Evolutionary conservation across 2,329 filamentous ascomycete genomes (phyloP).

Genomic region (Plenodomus tracheiphilus): DNA sequence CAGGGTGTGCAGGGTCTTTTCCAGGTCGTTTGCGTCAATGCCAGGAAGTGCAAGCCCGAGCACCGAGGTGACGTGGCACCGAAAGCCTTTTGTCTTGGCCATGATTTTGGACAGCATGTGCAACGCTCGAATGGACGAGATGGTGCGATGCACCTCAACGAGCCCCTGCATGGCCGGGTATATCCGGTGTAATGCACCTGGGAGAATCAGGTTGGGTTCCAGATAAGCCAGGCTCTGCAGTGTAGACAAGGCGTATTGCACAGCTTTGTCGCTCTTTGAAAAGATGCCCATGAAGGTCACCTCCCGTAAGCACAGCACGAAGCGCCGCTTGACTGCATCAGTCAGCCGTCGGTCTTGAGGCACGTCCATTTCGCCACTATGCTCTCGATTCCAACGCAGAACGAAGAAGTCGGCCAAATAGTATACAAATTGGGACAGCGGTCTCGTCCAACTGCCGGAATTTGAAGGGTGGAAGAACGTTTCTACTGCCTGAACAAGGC

Average conservation of each 20-base stretch:
- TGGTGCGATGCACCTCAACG: conserved; percentile 95
- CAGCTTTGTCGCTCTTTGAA: conserved; percentile 88
- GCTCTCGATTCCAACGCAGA: conserved; percentile 95
- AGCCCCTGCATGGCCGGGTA: conserved; percentile 96
- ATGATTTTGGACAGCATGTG: conserved; percentile 92
- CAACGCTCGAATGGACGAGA: conserved; percentile 86
- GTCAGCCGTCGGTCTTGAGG: conserved; percentile 79
- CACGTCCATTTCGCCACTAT: conserved; percentile 86
- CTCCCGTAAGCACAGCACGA: conserved; percentile 85
- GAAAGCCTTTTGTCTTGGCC: conserved; percentile 90
- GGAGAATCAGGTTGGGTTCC: conserved; percentile 88
- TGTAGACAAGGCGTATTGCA: conserved; percentile 88
- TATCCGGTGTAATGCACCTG: conserved; percentile 90
- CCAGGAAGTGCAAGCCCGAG: conserved; percentile 91
- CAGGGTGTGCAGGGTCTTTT: conserved; percentile 92
- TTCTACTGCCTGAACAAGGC: conserved; percentile 90
- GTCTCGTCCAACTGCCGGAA: conserved; percentile 86
- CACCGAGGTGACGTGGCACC: conserved; percentile 92
- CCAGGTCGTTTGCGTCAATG: conserved; percentile 95
- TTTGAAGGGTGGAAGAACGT: conserved; percentile 99
- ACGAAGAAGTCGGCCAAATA: conserved; percentile 96
- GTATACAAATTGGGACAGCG: conserved; percentile 85
- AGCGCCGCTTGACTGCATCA: conserved; percentile 79
- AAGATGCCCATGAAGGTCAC: conserved; percentile 99
- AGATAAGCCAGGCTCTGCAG: conserved; percentile 87